Evolutionary conservation across 768 basidiomycete species (phyloP).

Genomic region (Amanita polypyramis): DNA sequence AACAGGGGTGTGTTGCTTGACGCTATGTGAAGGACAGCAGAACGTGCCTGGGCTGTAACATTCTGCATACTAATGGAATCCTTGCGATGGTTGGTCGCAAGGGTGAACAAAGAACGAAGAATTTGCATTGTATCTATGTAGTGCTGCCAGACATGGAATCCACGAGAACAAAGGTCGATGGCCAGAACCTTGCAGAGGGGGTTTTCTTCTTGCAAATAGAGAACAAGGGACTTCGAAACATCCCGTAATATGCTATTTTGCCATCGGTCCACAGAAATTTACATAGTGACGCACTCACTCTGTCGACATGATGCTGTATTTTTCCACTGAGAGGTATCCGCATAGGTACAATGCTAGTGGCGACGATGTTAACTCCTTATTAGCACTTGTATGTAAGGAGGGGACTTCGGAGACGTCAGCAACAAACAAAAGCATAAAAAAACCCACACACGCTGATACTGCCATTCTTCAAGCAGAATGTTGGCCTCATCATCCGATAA

Average conservation of each 20-base stretch:
- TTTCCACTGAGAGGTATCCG: slow-evolving; percentile 74
- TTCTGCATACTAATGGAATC: slow-evolving; percentile 61
- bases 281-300: slow-evolving; percentile 32
- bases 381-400: slow-evolving; percentile 45
- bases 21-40: slow-evolving; percentile 80
- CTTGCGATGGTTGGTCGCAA: slow-evolving; percentile 66
- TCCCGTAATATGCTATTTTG: slow-evolving; percentile 61
- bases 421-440: not conserved
- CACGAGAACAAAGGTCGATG: slow-evolving; percentile 83
- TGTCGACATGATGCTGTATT: slow-evolving; percentile 64
- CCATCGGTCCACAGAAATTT: not conserved
- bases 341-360: slow-evolving; percentile 73
- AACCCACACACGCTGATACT: slow-evolving; percentile 38
- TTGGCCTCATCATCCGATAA: slow-evolving; percentile 61
- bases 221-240: slow-evolving; percentile 70
- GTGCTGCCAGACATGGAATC: slow-evolving; percentile 91
- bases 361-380: slow-evolving; percentile 45
- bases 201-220: slow-evolving; percentile 68
- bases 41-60: slow-evolving; percentile 66
- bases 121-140: slow-evolving; percentile 87
- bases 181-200: slow-evolving; percentile 62
- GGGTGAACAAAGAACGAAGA: slow-evolving; percentile 69
- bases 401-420: slow-evolving; percentile 35
- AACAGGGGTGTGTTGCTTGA: slow-evolving; percentile 76
- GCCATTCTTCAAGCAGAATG: slow-evolving; percentile 49